Evolutionary conservation across 1,284 basidiomycete species (phyloP).

Genomic region (Hemileia vastatrix): DNA sequence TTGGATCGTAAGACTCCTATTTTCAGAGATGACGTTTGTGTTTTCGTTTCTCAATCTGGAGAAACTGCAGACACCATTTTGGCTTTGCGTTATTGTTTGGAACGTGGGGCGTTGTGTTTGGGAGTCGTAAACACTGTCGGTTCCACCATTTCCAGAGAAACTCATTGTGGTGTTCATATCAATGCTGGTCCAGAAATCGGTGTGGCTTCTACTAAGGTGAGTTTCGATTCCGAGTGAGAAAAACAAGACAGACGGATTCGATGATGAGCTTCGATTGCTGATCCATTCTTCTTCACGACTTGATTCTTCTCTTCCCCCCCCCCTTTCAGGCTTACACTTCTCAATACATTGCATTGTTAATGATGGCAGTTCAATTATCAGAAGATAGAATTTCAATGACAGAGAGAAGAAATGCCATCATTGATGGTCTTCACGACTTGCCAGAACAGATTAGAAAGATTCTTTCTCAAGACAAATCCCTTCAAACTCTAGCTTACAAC

Average conservation of each 20-base stretch:
- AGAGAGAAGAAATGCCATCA: conserved; percentile 81
- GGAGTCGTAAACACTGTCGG: conserved; percentile 99
- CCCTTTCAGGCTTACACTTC: conserved; percentile 78
- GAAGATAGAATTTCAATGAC: conserved; percentile 92
- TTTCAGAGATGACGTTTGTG: conserved; percentile 94
- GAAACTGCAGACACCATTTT: conserved; percentile 98
- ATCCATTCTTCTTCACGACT: conserved; percentile 19
- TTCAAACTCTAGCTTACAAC: conserved; percentile 72
- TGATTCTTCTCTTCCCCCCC: not conserved
- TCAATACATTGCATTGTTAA: conserved; percentile 94
- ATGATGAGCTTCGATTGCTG: conserved; percentile 13
- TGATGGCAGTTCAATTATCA: conserved; percentile 94
- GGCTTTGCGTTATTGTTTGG: conserved; percentile 88
- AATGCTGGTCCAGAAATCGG: conserved; percentile 98
- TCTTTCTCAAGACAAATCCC: conserved; percentile 64
- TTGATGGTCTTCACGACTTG: conserved; percentile 79
- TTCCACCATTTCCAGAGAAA: conserved; percentile 93
- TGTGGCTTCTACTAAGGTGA: conserved; percentile 92
- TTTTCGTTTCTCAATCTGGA: conserved; percentile 94
- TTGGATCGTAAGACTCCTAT: conserved; percentile 97
- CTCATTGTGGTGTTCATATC: conserved; percentile 98
- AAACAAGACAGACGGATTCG: not conserved
- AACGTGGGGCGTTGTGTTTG: conserved; percentile 81
- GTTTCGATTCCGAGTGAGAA: conserved; percentile 27
- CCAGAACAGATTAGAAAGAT: conserved; percentile 81